Percentiles rank a stretch among this genome's conserved stretches.
Conservation (phyloP, 208 protist genomes). For the Herpetomonas tarakana region DNA sequence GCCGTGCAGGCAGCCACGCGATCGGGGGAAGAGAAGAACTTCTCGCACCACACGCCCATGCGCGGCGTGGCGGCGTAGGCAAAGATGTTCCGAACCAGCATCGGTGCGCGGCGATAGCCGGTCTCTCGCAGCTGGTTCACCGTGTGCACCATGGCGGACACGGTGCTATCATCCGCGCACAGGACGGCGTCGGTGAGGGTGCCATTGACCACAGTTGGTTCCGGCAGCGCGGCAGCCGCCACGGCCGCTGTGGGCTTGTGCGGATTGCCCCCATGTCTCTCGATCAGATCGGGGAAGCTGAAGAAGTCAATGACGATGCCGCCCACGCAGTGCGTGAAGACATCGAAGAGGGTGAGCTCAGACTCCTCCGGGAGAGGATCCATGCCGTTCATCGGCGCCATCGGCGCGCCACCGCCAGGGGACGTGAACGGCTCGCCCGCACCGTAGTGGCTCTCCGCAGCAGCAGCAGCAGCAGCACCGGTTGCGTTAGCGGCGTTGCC, state of each 20-base stretch:
- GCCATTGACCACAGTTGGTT: slow-evolving; percentile 1
- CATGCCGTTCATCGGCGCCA: neutral
- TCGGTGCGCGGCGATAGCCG: neutral
- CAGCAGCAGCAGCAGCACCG: neutral
- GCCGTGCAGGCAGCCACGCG: slow-evolving; percentile 19
- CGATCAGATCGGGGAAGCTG: slow-evolving; percentile 12
- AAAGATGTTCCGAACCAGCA: slow-evolving; percentile 13
- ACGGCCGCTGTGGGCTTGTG: neutral
- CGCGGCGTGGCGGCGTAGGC: slow-evolving; percentile 30
- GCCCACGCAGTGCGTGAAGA: slow-evolving; percentile 50
- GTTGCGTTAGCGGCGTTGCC: slow-evolving; percentile 3
- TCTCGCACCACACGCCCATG: slow-evolving; percentile 45
- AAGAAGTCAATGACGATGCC: slow-evolving; percentile 55
- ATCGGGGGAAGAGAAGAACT: slow-evolving; percentile 32
- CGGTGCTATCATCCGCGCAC: neutral
- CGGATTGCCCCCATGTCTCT: slow-evolving; percentile 7
- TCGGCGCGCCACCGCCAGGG: neutral
- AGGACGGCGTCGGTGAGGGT: slow-evolving; percentile 3
- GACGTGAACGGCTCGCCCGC: neutral
- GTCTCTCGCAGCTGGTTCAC: slow-evolving; percentile 1
- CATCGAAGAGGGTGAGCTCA: slow-evolving; percentile 22
- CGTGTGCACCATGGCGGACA: neutral
- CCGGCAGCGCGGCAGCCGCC: slow-evolving; percentile 3
- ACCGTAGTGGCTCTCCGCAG: neutral
- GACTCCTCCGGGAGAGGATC: neutral